phyloP scores from a whole-genome alignment of 805 yeast species.

The Metschnikowia kunwiensis region DNA sequence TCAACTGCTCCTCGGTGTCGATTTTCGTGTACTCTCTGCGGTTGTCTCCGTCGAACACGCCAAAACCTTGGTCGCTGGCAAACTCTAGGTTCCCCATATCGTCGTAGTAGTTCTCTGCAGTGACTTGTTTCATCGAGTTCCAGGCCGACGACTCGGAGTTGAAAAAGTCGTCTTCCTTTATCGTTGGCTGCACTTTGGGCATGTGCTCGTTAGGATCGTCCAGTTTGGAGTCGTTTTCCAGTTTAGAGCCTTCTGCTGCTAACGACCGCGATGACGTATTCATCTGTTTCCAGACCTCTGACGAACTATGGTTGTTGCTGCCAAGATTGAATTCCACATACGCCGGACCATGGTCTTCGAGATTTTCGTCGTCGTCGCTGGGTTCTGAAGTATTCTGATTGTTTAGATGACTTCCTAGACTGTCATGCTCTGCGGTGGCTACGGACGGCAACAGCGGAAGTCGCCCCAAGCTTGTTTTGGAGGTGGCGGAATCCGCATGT shows the following conservation, averaged over 20 bases:
- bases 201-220: too few species aligned
- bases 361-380: not conserved
- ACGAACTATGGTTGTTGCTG: constrained; percentile 4
- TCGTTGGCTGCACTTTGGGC: not conserved
- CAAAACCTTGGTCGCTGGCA: constrained; percentile 22
- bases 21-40: constrained; percentile 83
- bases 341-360: constrained; percentile 2
- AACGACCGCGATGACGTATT: constrained; percentile 9
- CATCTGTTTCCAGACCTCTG: constrained; percentile 9
- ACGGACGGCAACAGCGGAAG: constrained; percentile 17
- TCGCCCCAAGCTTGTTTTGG: constrained; percentile 13
- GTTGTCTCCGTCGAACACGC: constrained; percentile 37
- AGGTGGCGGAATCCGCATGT: constrained; percentile 8
- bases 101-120: constrained; percentile 75
- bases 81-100: constrained; percentile 68
- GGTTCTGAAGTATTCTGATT: too few species aligned
- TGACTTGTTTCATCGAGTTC: constrained; percentile 84
- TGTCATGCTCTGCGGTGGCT: constrained; percentile 1
- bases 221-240: too few species aligned
- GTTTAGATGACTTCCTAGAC: not conserved
- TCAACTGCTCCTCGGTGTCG: constrained; percentile 82
- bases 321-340: constrained; percentile 33
- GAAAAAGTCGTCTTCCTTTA: constrained; percentile 33
- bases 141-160: constrained; percentile 52
- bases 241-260: too few species aligned